Percentiles rank a stretch among this genome's conserved stretches.
phyloP scores from a whole-genome alignment of 176 grass and related monocot genomes.

The Bromus sterilis region DNA sequence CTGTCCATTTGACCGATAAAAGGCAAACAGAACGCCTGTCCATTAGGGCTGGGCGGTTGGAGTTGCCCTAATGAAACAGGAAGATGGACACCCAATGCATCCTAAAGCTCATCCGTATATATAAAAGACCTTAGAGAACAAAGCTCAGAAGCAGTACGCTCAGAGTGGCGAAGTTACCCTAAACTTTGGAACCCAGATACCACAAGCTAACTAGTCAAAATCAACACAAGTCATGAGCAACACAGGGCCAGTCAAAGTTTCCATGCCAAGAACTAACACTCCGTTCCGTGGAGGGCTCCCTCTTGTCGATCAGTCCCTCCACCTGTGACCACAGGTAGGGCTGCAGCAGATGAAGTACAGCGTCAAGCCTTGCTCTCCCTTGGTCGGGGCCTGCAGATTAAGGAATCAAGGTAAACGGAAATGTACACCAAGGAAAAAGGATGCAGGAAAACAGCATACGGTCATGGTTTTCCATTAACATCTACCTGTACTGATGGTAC shows the following conservation, averaged over 20 bases:
- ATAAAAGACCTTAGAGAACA: not conserved
- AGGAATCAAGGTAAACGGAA: not conserved
- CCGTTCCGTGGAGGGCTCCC: not conserved
- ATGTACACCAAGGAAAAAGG: not conserved
- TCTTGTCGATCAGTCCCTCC: slow-evolving; percentile 66
- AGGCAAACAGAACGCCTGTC: no score
- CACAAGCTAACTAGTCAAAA: not conserved
- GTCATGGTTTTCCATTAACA: not conserved
- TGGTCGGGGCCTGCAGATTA: slow-evolving; percentile 44
- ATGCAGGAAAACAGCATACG: not conserved
- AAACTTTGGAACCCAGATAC: not conserved
- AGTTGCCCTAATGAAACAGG: no score
- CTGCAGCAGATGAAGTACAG: slow-evolving; percentile 96
- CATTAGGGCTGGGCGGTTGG: no score
- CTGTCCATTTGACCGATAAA: no score
- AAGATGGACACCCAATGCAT: no score
- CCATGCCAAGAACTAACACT: not conserved
- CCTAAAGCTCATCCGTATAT: not conserved
- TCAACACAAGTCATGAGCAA: not conserved
- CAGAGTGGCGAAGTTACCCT: not conserved
- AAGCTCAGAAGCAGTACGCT: not conserved
- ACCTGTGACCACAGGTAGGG: slow-evolving; percentile 84
- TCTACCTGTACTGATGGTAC: not conserved
- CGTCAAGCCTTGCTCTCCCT: slow-evolving; percentile 56
- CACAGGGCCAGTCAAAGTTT: not conserved